Evolutionary conservation across 2,329 filamentous ascomycete genomes (phyloP).

Genomic region (Monosporascus ibericus): DNA sequence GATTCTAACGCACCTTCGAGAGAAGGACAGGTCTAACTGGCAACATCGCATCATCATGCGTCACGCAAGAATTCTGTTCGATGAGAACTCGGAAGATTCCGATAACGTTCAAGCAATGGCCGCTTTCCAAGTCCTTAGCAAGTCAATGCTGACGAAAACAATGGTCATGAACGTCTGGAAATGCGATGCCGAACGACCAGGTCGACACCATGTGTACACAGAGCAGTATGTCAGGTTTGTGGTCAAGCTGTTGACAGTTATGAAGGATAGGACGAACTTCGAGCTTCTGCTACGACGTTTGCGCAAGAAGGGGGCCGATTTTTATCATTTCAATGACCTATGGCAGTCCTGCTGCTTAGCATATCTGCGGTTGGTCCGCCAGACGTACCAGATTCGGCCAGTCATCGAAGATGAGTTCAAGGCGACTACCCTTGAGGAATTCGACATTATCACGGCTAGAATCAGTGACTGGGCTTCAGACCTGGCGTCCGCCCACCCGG

Average conservation of each 20-base stretch:
- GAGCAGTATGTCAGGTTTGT: slow-evolving; percentile 82
- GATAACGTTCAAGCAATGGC: slow-evolving; percentile 62
- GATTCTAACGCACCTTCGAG: slow-evolving; percentile 45
- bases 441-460: slow-evolving; percentile 49
- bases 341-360: slow-evolving; percentile 51
- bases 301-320: slow-evolving; percentile 74
- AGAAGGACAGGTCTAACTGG: slow-evolving; percentile 90
- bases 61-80: slow-evolving; percentile 53
- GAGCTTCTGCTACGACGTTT: slow-evolving; percentile 75
- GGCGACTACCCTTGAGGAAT: slow-evolving; percentile 46
- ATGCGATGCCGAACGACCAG: slow-evolving; percentile 76
- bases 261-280: slow-evolving; percentile 68
- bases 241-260: slow-evolving; percentile 64
- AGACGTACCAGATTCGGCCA: slow-evolving; percentile 38
- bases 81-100: slow-evolving; percentile 36
- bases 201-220: slow-evolving; percentile 88
- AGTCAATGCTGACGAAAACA: slow-evolving; percentile 80
- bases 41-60: slow-evolving; percentile 86
- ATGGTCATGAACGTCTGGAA: slow-evolving; percentile 96
- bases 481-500: slow-evolving; percentile 31
- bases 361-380: slow-evolving; percentile 48
- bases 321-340: slow-evolving; percentile 55
- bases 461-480: slow-evolving; percentile 49
- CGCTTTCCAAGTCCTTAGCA: slow-evolving; percentile 68
- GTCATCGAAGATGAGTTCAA: slow-evolving; percentile 52